A percentile compares a stretch with the other conserved stretches of the same genome.
phyloP scores from a whole-genome alignment of 768 basidiomycete genomes.

The Rossbeevera mucosa region DNA sequence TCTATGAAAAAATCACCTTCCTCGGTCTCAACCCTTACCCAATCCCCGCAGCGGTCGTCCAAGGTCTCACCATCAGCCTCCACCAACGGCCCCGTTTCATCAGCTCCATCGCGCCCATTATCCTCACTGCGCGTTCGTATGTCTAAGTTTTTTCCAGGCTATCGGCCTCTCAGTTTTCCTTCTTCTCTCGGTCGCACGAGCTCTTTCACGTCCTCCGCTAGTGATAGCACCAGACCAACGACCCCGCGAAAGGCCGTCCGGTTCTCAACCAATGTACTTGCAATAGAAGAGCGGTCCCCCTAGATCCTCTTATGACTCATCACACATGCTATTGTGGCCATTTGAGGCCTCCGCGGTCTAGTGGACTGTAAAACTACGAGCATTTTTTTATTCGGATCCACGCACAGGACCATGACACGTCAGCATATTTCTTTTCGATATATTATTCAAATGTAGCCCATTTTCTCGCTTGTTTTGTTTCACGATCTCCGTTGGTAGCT shows the following conservation, averaged over 20 bases:
- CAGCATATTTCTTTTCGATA: constrained; percentile 19
- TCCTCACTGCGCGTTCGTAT: constrained; percentile 46
- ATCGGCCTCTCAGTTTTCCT: constrained; percentile 34
- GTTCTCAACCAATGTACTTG: constrained; percentile 47
- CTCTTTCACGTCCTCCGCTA: constrained; percentile 31
- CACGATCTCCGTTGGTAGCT: not conserved
- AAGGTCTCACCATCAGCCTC: constrained; percentile 27
- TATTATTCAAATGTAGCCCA: constrained; percentile 32
- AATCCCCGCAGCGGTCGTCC: constrained; percentile 17
- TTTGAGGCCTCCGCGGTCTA: not conserved
- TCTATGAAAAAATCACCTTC: constrained; percentile 55
- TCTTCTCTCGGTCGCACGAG: constrained; percentile 33
- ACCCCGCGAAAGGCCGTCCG: constrained; percentile 59
- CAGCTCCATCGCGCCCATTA: constrained; percentile 25
- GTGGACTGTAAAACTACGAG: constrained; percentile 13
- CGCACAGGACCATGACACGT: constrained; percentile 19
- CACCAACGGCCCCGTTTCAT: constrained; percentile 28
- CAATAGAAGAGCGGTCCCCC: constrained; percentile 19
- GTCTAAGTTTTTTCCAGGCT: constrained; percentile 47
- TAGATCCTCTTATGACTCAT: constrained; percentile 6
- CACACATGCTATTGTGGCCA: constrained; percentile 2
- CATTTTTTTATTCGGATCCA: constrained; percentile 22
- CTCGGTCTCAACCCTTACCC: constrained; percentile 19
- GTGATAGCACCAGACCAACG: constrained; percentile 34
- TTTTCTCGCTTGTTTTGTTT: constrained; percentile 4